Conservation (phyloP, 306 rosid genomes). For the Medicago lupulina region DNA sequence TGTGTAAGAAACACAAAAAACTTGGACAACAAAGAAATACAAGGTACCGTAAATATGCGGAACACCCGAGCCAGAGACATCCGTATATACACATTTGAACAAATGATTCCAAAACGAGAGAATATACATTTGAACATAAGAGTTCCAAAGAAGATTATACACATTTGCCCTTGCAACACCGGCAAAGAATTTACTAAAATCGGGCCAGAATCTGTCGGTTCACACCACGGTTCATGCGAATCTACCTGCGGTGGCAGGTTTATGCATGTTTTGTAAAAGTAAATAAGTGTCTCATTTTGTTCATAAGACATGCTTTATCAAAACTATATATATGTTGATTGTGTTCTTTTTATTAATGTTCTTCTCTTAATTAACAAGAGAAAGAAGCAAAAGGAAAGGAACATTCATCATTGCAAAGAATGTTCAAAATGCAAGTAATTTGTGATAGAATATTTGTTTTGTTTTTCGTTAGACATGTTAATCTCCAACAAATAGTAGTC, state of each 20-base stretch:
- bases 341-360: not conserved
- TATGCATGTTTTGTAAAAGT: constrained; percentile 2
- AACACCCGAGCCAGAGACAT: too few relatives aligned
- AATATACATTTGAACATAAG: too few relatives aligned
- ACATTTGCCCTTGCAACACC: constrained; percentile 41
- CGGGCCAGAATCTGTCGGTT: accelerated
- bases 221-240: constrained; percentile 24
- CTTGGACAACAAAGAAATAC: too few relatives aligned
- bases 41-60: too few relatives aligned
- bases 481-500: constrained; percentile 4
- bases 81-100: too few relatives aligned
- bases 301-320: not conserved
- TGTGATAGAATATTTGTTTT: not conserved
- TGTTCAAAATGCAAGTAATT: not conserved
- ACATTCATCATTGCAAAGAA: not conserved
- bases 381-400: not conserved
- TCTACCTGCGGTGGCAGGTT: constrained; percentile 39
- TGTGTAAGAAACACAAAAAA: too few relatives aligned
- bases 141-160: constrained; percentile 41
- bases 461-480: not conserved
- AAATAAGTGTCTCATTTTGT: not conserved
- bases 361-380: not conserved
- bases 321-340: not conserved
- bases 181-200: constrained; percentile 38
- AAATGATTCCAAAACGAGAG: too few relatives aligned